These are phyloP conservation scores for Quercus berberidifolia DNA, from an alignment of 306 rosid genomes.

Conservation along the genomic window DNA sequence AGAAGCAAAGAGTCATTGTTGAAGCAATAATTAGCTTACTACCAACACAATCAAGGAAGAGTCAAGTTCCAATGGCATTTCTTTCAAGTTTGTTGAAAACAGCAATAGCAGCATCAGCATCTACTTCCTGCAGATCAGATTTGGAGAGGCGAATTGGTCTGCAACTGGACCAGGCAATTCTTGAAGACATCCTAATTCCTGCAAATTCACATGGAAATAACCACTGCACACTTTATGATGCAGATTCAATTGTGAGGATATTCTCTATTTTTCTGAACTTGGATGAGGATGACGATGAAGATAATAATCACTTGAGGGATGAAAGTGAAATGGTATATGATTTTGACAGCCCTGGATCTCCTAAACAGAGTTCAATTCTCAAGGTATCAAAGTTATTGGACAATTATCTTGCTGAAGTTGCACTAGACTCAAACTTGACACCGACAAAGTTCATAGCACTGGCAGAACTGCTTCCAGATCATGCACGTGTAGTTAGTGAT, in stretches of 20 bases:
- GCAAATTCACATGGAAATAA: constrained; percentile 56
- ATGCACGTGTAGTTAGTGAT: constrained; percentile 82
- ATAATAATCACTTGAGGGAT: constrained; percentile 49
- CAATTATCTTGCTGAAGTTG: constrained; percentile 83
- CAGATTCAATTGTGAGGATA: constrained; percentile 76
- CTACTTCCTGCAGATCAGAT: constrained; percentile 79
- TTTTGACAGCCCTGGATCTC: constrained; percentile 92
- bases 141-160: constrained; percentile 88
- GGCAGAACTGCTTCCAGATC: constrained; percentile 91
- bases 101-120: constrained; percentile 75
- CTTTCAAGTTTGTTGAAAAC: constrained; percentile 91
- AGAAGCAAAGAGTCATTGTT: constrained; percentile 81
- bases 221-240: constrained; percentile 65
- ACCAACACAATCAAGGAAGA: constrained; percentile 90
- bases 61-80: constrained; percentile 90
- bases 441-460: constrained; percentile 79
- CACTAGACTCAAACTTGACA: constrained; percentile 73
- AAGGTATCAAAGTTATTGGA: constrained; percentile 90
- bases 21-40: constrained; percentile 77
- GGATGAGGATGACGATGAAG: constrained; percentile 88
- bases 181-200: constrained; percentile 89
- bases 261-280: constrained; percentile 81
- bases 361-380: constrained; percentile 87
- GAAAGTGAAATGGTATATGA: constrained; percentile 85
- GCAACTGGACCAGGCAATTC: constrained; percentile 95